These are phyloP conservation scores for Penicillium digitatum DNA, from an alignment of 2,329 filamentous ascomycete species.

Conservation along the genomic window DNA sequence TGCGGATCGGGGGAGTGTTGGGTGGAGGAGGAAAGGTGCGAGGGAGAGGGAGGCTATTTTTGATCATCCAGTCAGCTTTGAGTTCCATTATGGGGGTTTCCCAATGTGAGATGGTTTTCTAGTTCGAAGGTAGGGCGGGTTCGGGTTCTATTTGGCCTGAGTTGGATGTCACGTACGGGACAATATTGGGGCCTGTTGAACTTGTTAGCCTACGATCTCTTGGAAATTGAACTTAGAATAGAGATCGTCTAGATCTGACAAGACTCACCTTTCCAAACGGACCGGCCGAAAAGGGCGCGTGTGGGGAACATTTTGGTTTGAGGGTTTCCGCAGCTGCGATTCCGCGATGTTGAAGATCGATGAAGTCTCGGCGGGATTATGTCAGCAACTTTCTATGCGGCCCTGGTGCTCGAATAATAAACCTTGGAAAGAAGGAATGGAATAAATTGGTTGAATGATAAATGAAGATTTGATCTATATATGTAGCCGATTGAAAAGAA, in stretches of 20 bases:
- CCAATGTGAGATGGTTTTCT: not conserved
- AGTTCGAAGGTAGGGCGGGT: not conserved
- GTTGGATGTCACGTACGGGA: conserved; percentile 54
- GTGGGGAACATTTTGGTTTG: conserved; percentile 62
- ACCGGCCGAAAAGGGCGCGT: conserved; percentile 65
- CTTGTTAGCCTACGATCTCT: conserved; percentile 5
- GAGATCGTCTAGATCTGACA: too few species aligned
- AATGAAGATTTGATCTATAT: not conserved
- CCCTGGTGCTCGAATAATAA: not conserved
- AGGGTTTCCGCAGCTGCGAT: conserved; percentile 11
- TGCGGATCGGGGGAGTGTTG: conserved; percentile 70
- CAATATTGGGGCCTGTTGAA: conserved; percentile 61
- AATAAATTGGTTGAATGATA: not conserved
- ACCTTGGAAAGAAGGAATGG: not conserved
- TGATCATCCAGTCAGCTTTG: conserved; percentile 1
- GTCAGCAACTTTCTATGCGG: conserved; percentile 7
- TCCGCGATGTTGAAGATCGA: conserved; percentile 19
- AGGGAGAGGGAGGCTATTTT: conserved; percentile 39
- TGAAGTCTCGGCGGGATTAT: conserved; percentile 10
- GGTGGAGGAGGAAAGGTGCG: conserved; percentile 51
- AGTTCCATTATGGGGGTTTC: not conserved
- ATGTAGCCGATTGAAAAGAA: not conserved
- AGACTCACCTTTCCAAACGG: conserved; percentile 78
- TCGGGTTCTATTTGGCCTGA: conserved; percentile 2
- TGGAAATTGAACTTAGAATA: not conserved